Conservation (phyloP, 2,329 filamentous ascomycete genomes). For the Talaromyces islandicus region DNA sequence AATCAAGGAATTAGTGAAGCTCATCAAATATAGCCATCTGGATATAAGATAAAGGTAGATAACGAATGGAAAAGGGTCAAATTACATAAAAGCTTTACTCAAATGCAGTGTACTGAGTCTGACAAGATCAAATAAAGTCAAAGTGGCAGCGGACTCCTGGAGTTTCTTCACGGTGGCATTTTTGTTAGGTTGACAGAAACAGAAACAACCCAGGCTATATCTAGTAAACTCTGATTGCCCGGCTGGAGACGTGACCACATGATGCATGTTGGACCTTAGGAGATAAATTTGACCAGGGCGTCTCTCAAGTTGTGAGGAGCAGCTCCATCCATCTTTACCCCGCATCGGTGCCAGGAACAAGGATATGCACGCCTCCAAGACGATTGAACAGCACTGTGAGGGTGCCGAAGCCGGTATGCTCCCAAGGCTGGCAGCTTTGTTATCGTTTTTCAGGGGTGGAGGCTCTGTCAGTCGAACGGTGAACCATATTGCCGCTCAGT, state of each 20-base stretch:
- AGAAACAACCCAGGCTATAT: no score
- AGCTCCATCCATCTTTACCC: conserved; percentile 43
- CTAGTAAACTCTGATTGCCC: no score
- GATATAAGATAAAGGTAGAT: not conserved
- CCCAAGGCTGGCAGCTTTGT: conserved; percentile 42
- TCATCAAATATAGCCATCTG: not conserved
- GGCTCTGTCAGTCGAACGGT: conserved; percentile 50
- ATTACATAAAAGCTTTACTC: not conserved
- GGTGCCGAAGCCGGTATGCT: conserved; percentile 54
- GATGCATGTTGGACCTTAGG: no score
- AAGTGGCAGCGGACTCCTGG: no score
- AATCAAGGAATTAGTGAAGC: not conserved
- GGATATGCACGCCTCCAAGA: conserved; percentile 50
- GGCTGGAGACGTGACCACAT: no score
- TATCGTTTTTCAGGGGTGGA: conserved; percentile 40
- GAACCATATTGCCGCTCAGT: conserved; percentile 49
- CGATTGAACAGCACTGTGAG: conserved; percentile 54
- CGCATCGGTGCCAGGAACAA: conserved; percentile 35
- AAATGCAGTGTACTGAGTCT: no score
- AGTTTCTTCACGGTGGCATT: no score
- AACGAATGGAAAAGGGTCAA: not conserved
- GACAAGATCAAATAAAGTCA: not conserved
- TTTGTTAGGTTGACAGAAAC: no score
- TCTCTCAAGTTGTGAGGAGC: no score
- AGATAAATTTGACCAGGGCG: no score